Evolutionary conservation across 2,329 filamentous ascomycete species (phyloP), one percentile per base, ranked within the genome.

Genomic region (Trichophyton schoenleinii): DNA sequence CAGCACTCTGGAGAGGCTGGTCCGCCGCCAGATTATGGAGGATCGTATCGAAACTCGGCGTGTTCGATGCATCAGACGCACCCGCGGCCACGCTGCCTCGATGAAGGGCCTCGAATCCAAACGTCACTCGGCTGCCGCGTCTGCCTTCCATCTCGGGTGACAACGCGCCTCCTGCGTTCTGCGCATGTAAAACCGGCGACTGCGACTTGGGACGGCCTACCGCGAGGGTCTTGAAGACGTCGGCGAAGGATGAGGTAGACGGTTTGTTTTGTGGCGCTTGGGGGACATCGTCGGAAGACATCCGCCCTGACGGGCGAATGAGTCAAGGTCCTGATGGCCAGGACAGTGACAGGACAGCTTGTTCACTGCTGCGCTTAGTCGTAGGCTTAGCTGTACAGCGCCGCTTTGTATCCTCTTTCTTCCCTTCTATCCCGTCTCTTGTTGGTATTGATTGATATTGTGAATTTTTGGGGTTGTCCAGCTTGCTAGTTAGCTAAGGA

Each of bases 251-350:
- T 34, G 72, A 72, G 60, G 73, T 69, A 60, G 73, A 69, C 53
- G 70, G 64, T 65, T 73, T 74, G 62, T 70, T 67, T 62, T 71
- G 61, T 9, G 59, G 68, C 59, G 69, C 66, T 63, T 68, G 66
- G 68, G 68, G 55, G 70, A 66, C 74, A 74, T 77, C 73, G 66
- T 75, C 74, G 69, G 73, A 69, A 73, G 72, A 72, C 74, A 77
- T 75, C 68, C 73, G 71, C 68, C 64, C 66, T 63, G 64, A 20
- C 25, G 55, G 55, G 55, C 55, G 55, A 58, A 38, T 58, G 55
- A 42, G 55, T 42, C 55, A 58, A 18, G 38, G 31, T 58, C 34
- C 20, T 38, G 31, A 20, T 11, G 6, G 55, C 55, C 55, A 58
- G 55, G 22, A 53, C 49, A 25, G 22, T 53, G 49, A 53, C 18